phyloP scores from a whole-genome alignment of 2,329 filamentous ascomycete species.

The Sclerotinia subarctica region DNA sequence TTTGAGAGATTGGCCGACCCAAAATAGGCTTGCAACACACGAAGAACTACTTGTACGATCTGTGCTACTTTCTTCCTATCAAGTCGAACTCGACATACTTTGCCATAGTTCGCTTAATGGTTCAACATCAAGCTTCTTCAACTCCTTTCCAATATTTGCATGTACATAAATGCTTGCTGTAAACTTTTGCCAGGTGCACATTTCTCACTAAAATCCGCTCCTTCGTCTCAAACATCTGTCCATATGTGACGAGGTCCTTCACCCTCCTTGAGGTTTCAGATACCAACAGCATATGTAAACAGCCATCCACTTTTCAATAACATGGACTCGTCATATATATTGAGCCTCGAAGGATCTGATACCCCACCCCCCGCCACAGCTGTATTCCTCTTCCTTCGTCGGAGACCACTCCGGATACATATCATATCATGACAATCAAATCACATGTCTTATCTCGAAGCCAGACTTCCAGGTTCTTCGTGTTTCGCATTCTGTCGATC shows the following conservation, averaged over 20 bases:
- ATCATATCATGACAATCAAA: neutral
- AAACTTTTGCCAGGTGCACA: neutral
- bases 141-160: neutral
- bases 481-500: conserved; percentile 11
- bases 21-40: neutral
- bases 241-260: neutral
- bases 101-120: neutral
- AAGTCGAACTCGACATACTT: neutral
- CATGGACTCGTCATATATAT: neutral
- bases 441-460: neutral
- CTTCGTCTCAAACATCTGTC: neutral
- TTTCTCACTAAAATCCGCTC: neutral
- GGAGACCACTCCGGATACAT: neutral
- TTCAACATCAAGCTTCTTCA: neutral
- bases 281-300: conserved; percentile 7
- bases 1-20: too few species aligned
- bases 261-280: neutral
- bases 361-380: neutral
- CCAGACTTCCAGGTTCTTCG: neutral
- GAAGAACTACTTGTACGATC: neutral
- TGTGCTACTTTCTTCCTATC: neutral
- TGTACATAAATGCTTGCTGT: conserved; percentile 6
- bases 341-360: neutral
- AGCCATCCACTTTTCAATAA: conserved; percentile 5
- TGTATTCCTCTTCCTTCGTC: neutral